These are phyloP conservation scores for Hansenula lynferdii DNA, from an alignment of 1,139 yeast genomes.

Conservation along the genomic window DNA sequence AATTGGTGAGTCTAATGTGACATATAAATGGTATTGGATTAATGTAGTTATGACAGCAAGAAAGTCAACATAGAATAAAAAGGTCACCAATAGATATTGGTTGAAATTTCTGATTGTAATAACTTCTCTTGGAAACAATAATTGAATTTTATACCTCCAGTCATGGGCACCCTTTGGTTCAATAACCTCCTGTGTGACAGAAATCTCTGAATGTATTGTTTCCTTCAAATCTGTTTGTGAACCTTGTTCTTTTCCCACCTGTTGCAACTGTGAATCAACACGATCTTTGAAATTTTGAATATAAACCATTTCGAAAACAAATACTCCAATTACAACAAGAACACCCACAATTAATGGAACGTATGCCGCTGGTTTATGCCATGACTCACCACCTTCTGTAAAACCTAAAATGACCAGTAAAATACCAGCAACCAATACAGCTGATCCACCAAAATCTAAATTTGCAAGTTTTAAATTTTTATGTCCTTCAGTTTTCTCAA, in stretches of 20 bases:
- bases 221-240: not conserved
- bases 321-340: slow-evolving; percentile 6
- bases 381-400: slow-evolving; percentile 31
- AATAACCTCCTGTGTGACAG: too few relatives aligned
- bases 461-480: slow-evolving; percentile 13
- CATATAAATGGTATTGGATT: slow-evolving; percentile 16
- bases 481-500: slow-evolving; percentile 15
- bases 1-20: slow-evolving; percentile 20
- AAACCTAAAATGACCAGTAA: slow-evolving; percentile 28
- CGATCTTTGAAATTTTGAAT: slow-evolving; percentile 4
- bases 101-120: slow-evolving; percentile 19
- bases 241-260: not conserved
- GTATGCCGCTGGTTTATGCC: slow-evolving; percentile 28
- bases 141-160: slow-evolving; percentile 14
- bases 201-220: too few relatives aligned
- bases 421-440: slow-evolving; percentile 24
- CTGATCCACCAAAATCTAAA: slow-evolving; percentile 25
- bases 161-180: slow-evolving; percentile 1
- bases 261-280: not conserved
- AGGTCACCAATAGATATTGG: slow-evolving; percentile 10
- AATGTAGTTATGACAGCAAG: slow-evolving; percentile 9
- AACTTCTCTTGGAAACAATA: slow-evolving; percentile 18
- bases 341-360: slow-evolving; percentile 20
- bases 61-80: slow-evolving; percentile 10
- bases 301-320: slow-evolving; percentile 14